Percentiles rank a stretch among this genome's conserved stretches.
phyloP scores from a whole-genome alignment of 345 rosid species.

The Acer campestre region DNA sequence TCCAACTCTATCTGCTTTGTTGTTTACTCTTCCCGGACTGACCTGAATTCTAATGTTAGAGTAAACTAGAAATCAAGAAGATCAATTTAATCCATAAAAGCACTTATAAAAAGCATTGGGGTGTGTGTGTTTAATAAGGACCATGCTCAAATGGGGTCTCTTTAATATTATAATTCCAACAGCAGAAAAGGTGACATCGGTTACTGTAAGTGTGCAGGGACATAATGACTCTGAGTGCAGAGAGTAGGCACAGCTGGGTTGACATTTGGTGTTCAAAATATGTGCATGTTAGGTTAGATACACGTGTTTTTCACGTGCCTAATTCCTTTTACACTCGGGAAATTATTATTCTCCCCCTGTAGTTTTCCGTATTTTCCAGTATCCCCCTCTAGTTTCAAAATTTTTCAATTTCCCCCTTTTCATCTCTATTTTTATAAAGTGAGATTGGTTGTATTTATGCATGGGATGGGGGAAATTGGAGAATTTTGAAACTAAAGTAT shows the following conservation, averaged over 20 bases:
- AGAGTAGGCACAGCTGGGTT: constrained; percentile 16
- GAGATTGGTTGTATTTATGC: too few species aligned
- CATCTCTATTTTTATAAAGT: too few species aligned
- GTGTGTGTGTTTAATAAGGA: neutral
- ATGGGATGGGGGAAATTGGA: too few species aligned
- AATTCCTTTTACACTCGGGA: neutral
- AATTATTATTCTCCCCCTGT: too few species aligned
- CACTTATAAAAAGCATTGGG: neutral
- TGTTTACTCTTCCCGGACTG: constrained; percentile 4
- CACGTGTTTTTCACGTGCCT: constrained; percentile 23
- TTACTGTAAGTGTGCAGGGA: constrained; percentile 13
- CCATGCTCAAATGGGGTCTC: neutral
- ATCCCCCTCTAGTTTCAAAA: too few species aligned
- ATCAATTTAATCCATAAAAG: neutral
- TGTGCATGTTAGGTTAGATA: neutral
- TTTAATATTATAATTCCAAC: neutral
- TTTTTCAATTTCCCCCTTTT: too few species aligned
- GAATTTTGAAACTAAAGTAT: too few species aligned
- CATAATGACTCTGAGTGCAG: constrained; percentile 13
- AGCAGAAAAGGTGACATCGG: constrained; percentile 34
- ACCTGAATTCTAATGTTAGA: neutral
- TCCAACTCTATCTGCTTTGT: neutral
- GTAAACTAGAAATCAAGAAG: neutral
- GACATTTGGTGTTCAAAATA: neutral
- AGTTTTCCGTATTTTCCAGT: too few species aligned